phyloP scores from a whole-genome alignment of 83 land plant species.

The Thuja plicata region DNA sequence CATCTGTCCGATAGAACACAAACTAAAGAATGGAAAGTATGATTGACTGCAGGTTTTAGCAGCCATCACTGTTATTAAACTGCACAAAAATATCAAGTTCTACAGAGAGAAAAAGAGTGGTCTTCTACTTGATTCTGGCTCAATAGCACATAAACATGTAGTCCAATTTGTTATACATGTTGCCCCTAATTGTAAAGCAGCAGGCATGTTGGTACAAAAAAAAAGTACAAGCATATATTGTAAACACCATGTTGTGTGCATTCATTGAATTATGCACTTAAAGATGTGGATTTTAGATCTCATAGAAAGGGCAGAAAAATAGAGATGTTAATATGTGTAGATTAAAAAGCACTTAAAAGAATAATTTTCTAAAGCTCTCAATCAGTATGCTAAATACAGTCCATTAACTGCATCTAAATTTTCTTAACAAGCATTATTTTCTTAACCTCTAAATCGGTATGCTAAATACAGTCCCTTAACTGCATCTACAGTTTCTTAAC shows the following conservation, averaged over 20 bases:
- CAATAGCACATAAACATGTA: not conserved
- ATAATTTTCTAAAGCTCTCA: not conserved
- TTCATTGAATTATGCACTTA: too few relatives aligned
- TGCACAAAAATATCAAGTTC: not conserved
- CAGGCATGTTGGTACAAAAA: too few relatives aligned
- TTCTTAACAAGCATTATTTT: not conserved
- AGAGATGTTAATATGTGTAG: not conserved
- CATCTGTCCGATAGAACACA: not conserved
- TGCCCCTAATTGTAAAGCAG: too few relatives aligned
- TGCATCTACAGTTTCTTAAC: not conserved
- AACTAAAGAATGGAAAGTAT: not conserved
- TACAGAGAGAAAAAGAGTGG: not conserved
- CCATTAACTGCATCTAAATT: not conserved
- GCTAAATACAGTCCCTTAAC: not conserved
- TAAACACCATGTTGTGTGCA: too few relatives aligned
- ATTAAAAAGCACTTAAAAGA: not conserved
- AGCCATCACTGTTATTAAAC: not conserved
- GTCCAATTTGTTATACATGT: too few relatives aligned
- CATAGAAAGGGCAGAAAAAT: too few relatives aligned
- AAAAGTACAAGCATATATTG: too few relatives aligned
- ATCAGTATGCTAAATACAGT: not conserved
- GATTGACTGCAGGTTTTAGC: not conserved
- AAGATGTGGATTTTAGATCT: too few relatives aligned
- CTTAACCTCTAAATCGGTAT: not conserved
- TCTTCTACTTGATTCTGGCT: not conserved